These are phyloP conservation scores for Mycena vulgaris DNA, from an alignment of 768 basidiomycete genomes.

Conservation along the genomic window DNA sequence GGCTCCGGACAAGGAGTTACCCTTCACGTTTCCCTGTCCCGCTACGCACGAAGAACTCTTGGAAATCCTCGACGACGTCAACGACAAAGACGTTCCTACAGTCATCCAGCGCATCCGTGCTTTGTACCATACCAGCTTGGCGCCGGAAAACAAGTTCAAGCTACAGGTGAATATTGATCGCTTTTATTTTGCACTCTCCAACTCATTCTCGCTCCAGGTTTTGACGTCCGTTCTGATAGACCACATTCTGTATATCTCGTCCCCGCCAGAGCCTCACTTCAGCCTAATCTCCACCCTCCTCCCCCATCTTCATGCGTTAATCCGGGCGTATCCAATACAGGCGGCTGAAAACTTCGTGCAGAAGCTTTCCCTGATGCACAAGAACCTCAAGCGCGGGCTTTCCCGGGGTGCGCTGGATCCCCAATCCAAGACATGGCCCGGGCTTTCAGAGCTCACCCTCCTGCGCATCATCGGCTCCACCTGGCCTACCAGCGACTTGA, in stretches of 20 bases:
- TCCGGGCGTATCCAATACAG: constrained; percentile 85
- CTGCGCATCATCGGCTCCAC: constrained; percentile 84
- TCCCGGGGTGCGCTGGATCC: constrained; percentile 73
- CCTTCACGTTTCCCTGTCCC: constrained; percentile 95
- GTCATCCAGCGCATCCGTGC: constrained; percentile 94
- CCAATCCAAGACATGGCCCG: constrained; percentile 90
- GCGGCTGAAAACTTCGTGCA: constrained; percentile 84
- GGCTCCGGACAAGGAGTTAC: constrained; percentile 73
- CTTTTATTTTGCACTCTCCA: background rate
- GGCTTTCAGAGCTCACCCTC: constrained; percentile 83
- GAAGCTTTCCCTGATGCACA: constrained; percentile 93
- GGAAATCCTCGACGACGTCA: constrained; percentile 80
- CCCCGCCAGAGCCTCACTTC: constrained; percentile 74
- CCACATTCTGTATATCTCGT: constrained; percentile 84
- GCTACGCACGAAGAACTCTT: constrained; percentile 90
- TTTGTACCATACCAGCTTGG: constrained; percentile 93
- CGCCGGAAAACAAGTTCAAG: constrained; percentile 91
- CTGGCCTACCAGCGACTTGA: constrained; percentile 97
- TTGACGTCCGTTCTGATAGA: constrained; percentile 88
- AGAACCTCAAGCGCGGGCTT: constrained; percentile 90
- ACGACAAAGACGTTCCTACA: constrained; percentile 80
- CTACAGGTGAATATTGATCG: constrained; percentile 75
- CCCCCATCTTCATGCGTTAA: constrained; percentile 85
- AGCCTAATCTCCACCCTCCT: constrained; percentile 74
- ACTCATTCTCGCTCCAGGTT: constrained; percentile 59